Evolutionary conservation across 257 asterid genomes (phyloP).

Genomic region (Gardenia jasminoides): DNA sequence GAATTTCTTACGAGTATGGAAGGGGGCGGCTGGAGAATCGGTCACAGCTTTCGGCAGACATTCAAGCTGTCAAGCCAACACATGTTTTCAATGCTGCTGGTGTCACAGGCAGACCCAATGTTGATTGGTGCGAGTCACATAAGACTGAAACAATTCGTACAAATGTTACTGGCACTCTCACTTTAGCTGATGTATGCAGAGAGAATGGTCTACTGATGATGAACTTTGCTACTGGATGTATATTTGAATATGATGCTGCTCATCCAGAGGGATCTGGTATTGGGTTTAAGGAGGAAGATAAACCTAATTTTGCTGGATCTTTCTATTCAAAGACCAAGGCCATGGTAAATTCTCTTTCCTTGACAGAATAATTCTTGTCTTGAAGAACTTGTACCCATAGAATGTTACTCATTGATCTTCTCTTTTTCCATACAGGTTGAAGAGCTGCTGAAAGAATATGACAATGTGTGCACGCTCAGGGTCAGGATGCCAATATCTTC

Average conservation of each 20-base stretch:
- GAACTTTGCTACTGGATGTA: conserved; percentile 93
- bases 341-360: conserved; percentile 53
- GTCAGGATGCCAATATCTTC: conserved; percentile 96
- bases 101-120: conserved; percentile 96
- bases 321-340: conserved; percentile 99
- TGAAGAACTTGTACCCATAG: background rate
- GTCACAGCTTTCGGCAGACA: conserved; percentile 58
- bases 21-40: conserved; percentile 87
- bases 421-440: conserved; percentile 57
- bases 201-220: conserved; percentile 71
- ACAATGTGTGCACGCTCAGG: conserved; percentile 92
- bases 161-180: conserved; percentile 89
- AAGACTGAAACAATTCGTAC: conserved; percentile 81
- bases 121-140: conserved; percentile 97
- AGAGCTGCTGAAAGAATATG: conserved; percentile 81
- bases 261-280: conserved; percentile 95
- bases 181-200: conserved; percentile 85
- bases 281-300: conserved; percentile 92
- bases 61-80: conserved; percentile 68
- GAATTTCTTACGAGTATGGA: conserved; percentile 78
- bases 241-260: conserved; percentile 73
- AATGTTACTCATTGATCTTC: conserved; percentile 1
- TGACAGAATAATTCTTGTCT: background rate
- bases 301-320: conserved; percentile 82
- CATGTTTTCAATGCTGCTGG: conserved; percentile 97